A percentile compares a stretch with the other conserved stretches of the same genome.
Evolutionary conservation across 306 rosid species (phyloP).

Genomic region (Trichosanthes cucumerina): DNA sequence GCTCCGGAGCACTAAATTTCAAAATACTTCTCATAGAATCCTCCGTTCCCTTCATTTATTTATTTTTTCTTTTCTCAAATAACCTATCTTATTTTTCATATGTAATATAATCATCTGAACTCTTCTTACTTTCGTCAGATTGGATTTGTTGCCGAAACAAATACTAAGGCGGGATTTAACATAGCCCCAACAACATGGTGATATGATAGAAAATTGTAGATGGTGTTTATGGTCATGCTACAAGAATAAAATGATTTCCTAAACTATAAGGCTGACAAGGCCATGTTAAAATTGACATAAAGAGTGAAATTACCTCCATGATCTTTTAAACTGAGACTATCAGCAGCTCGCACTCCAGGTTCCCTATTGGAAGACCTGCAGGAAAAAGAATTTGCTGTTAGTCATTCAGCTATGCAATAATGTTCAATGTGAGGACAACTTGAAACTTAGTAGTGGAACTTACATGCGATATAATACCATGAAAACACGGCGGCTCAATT

Average conservation of each 20-base stretch:
- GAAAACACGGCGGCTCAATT: slow-evolving; percentile 74
- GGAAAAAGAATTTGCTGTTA: not conserved
- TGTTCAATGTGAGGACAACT: slow-evolving; percentile 5
- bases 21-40: not conserved
- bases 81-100: not conserved
- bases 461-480: slow-evolving; percentile 94
- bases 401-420: not conserved
- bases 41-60: not conserved
- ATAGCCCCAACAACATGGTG: not conserved
- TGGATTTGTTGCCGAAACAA: not conserved
- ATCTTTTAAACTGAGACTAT: slow-evolving; percentile 61
- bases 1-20: not conserved
- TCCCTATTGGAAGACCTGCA: slow-evolving; percentile 84
- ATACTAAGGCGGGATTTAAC: not conserved
- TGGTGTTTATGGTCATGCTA: not conserved
- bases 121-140: not conserved
- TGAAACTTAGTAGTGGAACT: slow-evolving; percentile 23
- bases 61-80: not conserved
- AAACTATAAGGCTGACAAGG: not conserved
- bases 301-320: slow-evolving; percentile 61
- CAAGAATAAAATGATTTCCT: not conserved
- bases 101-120: not conserved
- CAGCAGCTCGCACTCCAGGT: slow-evolving; percentile 67
- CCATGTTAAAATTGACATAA: slow-evolving; percentile 2
- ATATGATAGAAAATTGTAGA: not conserved